These are phyloP conservation scores for Fusarium sterilihyphosum DNA, from an alignment of 2,329 filamentous ascomycete genomes.

Conservation along the genomic window DNA sequence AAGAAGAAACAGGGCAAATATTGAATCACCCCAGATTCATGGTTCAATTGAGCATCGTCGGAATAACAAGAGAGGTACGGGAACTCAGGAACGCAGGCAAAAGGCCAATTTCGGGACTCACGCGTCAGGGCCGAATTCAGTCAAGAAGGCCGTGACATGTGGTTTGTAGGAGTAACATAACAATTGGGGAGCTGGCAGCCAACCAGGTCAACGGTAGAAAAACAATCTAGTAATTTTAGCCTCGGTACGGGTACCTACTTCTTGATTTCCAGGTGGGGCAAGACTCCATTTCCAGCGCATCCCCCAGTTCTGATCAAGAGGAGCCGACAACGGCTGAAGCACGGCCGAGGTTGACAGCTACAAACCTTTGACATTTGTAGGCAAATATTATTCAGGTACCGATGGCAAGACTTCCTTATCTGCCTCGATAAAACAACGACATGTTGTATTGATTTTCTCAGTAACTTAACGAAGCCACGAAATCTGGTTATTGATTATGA, in stretches of 20 bases:
- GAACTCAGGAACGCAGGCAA: slow-evolving; percentile 20
- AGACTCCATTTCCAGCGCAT: slow-evolving; percentile 20
- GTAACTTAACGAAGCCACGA: not conserved
- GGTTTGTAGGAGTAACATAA: slow-evolving; percentile 29
- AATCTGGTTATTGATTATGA: not conserved
- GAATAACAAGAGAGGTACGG: slow-evolving; percentile 17
- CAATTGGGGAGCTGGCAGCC: slow-evolving; percentile 22
- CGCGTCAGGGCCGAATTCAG: slow-evolving; percentile 42
- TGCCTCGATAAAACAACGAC: not conserved
- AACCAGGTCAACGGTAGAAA: slow-evolving; percentile 15
- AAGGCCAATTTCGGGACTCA: slow-evolving; percentile 33
- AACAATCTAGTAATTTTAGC: slow-evolving; percentile 34
- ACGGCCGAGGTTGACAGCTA: slow-evolving; percentile 29
- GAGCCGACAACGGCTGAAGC: slow-evolving; percentile 32
- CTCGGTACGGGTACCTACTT: slow-evolving; percentile 33
- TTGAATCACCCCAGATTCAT: slow-evolving; percentile 37
- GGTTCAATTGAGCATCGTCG: slow-evolving; percentile 26
- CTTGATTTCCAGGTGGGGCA: slow-evolving; percentile 27
- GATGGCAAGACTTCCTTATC: not conserved
- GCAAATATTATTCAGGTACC: not conserved
- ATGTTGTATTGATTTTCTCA: not conserved
- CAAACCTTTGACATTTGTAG: not conserved
- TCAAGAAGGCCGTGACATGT: slow-evolving; percentile 42
- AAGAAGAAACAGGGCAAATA: slow-evolving; percentile 18
- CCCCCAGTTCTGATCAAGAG: slow-evolving; percentile 15